Percentiles rank a stretch among this genome's conserved stretches.
These are phyloP conservation scores for Otatea glauca DNA, from an alignment of 176 grass and related monocot genomes.

Conservation along the genomic window DNA sequence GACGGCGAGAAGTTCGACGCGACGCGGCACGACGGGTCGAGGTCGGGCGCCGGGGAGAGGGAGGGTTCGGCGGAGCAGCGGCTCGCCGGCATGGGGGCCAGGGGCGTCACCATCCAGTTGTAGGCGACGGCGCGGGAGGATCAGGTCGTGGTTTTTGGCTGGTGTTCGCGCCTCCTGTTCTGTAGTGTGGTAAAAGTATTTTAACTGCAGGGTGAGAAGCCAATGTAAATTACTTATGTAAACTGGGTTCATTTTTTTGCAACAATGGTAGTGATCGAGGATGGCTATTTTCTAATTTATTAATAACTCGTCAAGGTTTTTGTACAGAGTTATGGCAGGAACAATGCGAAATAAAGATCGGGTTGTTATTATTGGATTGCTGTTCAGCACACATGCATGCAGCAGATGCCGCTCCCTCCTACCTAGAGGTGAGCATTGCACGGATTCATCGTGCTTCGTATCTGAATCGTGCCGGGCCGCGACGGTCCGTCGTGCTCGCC, in stretches of 20 bases:
- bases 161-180: not conserved
- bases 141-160: not conserved
- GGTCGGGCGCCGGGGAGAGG: slow-evolving; percentile 38
- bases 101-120: slow-evolving; percentile 79
- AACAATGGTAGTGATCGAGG: not conserved
- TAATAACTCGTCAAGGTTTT: too few species aligned
- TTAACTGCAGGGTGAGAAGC: not conserved
- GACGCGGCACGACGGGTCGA: slow-evolving; percentile 57
- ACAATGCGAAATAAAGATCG: too few species aligned
- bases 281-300: not conserved
- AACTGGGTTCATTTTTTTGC: not conserved
- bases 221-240: not conserved
- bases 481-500: too few species aligned
- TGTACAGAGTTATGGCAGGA: too few species aligned
- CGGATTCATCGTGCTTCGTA: too few species aligned
- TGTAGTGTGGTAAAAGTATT: not conserved
- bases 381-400: too few species aligned
- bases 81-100: slow-evolving; percentile 55
- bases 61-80: slow-evolving; percentile 47
- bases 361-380: too few species aligned
- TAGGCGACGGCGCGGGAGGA: slow-evolving; percentile 21
- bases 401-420: too few species aligned
- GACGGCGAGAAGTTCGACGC: slow-evolving; percentile 88
- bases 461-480: too few species aligned
- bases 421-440: too few species aligned